Conservation (phyloP, 257 asterid species). For the Apocynum venetum region DNA sequence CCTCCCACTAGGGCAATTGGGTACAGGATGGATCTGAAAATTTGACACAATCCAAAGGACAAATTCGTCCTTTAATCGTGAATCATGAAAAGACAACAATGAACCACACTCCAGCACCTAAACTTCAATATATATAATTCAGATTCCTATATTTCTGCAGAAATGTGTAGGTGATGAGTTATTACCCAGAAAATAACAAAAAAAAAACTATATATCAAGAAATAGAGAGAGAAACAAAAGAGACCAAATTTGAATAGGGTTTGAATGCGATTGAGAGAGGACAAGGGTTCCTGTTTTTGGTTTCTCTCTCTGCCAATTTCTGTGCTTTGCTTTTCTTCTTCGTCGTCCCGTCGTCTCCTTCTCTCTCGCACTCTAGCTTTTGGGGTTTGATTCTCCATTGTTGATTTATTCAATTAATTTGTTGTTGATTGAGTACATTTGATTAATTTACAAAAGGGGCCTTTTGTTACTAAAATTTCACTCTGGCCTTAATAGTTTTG, state of each 20-base stretch:
- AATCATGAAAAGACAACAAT: neutral
- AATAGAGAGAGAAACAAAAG: neutral
- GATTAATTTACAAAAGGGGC: neutral
- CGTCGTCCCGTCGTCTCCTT: slow-evolving; percentile 14
- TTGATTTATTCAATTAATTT: slow-evolving; percentile 13
- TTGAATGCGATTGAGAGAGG: neutral
- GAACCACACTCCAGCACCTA: neutral
- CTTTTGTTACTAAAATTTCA: neutral
- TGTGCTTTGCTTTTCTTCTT: neutral
- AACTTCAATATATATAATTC: neutral
- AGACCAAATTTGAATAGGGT: neutral
- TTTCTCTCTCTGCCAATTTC: neutral
- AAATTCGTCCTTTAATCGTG: slow-evolving; percentile 1
- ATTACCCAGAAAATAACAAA: neutral
- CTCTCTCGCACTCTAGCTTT: slow-evolving; percentile 1
- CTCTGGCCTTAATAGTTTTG: neutral
- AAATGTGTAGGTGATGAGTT: neutral
- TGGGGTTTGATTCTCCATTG: neutral
- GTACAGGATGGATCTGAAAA: slow-evolving; percentile 38
- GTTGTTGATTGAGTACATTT: slow-evolving; percentile 3
- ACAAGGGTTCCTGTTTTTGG: neutral
- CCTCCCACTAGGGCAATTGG: slow-evolving; percentile 24
- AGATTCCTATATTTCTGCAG: neutral
- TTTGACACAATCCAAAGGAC: slow-evolving; percentile 11
- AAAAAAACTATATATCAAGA: neutral